Evolutionary conservation across 805 yeast genomes (phyloP).

Genomic region (Pichia rugopelliculosa): DNA sequence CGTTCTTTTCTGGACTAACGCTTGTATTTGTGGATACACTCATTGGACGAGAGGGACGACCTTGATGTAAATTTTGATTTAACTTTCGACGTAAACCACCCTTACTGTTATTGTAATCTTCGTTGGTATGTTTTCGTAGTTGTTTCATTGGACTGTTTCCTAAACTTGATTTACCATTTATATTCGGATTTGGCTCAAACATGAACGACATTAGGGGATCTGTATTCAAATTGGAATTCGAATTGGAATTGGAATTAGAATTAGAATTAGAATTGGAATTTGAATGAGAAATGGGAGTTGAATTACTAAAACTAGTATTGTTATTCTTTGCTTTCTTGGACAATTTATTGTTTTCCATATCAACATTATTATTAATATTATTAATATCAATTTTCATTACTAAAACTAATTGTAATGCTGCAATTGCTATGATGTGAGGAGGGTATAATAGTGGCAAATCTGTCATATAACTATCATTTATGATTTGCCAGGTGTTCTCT

Average conservation of each 20-base stretch:
- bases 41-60: not conserved
- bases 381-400: not conserved
- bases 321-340: not conserved
- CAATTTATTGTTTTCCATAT: not conserved
- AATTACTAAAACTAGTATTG: not conserved
- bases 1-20: conserved; percentile 3
- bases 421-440: conserved; percentile 81
- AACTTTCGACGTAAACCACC: conserved; percentile 8
- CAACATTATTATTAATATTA: not conserved
- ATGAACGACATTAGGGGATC: not conserved
- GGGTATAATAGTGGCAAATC: conserved; percentile 79
- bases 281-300: not conserved
- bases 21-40: not conserved
- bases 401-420: conserved; percentile 68
- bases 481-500: conserved; percentile 82
- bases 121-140: not conserved
- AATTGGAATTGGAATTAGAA: too few species aligned
- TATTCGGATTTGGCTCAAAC: not conserved
- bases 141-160: not conserved
- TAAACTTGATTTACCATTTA: not conserved
- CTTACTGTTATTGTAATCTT: not conserved
- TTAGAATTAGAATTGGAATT: too few species aligned
- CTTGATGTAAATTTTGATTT: conserved; percentile 1
- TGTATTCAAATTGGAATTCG: not conserved
- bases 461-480: conserved; percentile 84